Conservation (phyloP, 2,329 filamentous ascomycete genomes). For the Periconia macrospinosa region DNA sequence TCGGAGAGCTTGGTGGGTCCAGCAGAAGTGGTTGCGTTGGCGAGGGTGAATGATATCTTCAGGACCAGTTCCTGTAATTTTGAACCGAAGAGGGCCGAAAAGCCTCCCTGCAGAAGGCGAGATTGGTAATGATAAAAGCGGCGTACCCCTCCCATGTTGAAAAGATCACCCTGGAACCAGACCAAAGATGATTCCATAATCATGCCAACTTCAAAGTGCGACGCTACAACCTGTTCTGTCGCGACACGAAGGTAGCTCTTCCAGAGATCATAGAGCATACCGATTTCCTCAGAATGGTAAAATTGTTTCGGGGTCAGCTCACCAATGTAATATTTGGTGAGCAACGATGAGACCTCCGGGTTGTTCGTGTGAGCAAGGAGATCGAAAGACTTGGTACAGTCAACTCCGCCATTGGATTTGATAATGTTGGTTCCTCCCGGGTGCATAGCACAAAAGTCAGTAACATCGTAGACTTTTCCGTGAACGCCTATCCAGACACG, state of each 20-base stretch:
- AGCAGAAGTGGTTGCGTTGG: constrained; percentile 29
- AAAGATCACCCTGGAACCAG: constrained; percentile 27
- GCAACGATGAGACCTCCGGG: constrained; percentile 62
- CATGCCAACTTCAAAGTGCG: constrained; percentile 26
- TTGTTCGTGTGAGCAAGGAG: constrained; percentile 87
- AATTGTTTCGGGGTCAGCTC: constrained; percentile 24
- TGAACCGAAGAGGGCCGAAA: constrained; percentile 24
- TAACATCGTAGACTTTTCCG: constrained; percentile 86
- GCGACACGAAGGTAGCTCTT: constrained; percentile 20
- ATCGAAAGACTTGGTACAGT: constrained; percentile 91
- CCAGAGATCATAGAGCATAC: constrained; percentile 29
- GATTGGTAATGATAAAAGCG: constrained; percentile 31
- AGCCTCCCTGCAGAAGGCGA: constrained; percentile 23
- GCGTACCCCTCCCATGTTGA: constrained; percentile 31
- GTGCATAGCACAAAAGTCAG: constrained; percentile 78
- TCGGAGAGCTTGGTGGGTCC: constrained; percentile 45
- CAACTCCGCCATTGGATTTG: constrained; percentile 78
- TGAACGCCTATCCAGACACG: constrained; percentile 82
- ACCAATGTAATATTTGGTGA: constrained; percentile 29
- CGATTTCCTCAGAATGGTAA: constrained; percentile 21
- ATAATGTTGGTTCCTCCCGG: constrained; percentile 86
- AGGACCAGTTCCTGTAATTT: constrained; percentile 27
- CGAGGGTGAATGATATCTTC: constrained; percentile 26
- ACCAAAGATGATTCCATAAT: constrained; percentile 24
- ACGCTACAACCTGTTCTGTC: constrained; percentile 25